phyloP scores from a whole-genome alignment of 805 yeast genomes.

The Wickerhamiella nectarea region DNA sequence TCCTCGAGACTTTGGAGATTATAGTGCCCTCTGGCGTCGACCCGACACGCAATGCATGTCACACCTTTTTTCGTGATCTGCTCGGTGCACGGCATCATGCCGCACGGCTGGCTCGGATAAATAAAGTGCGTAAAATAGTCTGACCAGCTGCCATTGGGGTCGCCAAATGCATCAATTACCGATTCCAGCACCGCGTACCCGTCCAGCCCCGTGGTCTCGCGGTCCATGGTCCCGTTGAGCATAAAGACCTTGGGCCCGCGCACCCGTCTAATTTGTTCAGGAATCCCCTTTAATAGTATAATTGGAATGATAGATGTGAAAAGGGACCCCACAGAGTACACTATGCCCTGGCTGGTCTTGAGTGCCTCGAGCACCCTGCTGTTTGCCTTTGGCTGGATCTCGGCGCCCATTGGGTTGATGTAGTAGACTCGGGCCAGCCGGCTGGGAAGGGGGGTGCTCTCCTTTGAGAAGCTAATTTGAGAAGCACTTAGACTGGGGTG shows the following conservation, averaged over 20 bases:
- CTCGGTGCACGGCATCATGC: background rate
- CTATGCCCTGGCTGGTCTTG: slow-evolving; percentile 36
- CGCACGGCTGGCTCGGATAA: slow-evolving; percentile 23
- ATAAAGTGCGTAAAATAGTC: slow-evolving; percentile 51
- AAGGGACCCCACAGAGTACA: slow-evolving; percentile 76
- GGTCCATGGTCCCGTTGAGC: slow-evolving; percentile 59
- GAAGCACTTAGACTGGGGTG: slow-evolving; percentile 67
- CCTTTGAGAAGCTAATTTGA: slow-evolving; percentile 59
- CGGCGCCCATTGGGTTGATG: slow-evolving; percentile 79
- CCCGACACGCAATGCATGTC: slow-evolving; percentile 2
- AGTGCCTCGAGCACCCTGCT: slow-evolving; percentile 43
- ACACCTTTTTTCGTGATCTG: slow-evolving; percentile 3
- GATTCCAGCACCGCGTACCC: slow-evolving; percentile 46
- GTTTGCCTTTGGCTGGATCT: slow-evolving; percentile 63
- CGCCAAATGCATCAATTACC: slow-evolving; percentile 41
- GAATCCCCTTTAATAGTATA: slow-evolving; percentile 52
- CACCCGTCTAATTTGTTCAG: slow-evolving; percentile 28
- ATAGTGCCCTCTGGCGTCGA: background rate
- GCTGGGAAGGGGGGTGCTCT: slow-evolving; percentile 48
- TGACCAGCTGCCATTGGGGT: slow-evolving; percentile 32
- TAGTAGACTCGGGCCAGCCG: slow-evolving; percentile 65
- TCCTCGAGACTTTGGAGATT: background rate
- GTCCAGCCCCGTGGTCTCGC: slow-evolving; percentile 62
- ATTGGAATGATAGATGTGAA: slow-evolving; percentile 82
- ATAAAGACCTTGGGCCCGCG: slow-evolving; percentile 35